phyloP scores from a whole-genome alignment of 139 green algal genomes.

The Chlamydomonas schloesseri region DNA sequence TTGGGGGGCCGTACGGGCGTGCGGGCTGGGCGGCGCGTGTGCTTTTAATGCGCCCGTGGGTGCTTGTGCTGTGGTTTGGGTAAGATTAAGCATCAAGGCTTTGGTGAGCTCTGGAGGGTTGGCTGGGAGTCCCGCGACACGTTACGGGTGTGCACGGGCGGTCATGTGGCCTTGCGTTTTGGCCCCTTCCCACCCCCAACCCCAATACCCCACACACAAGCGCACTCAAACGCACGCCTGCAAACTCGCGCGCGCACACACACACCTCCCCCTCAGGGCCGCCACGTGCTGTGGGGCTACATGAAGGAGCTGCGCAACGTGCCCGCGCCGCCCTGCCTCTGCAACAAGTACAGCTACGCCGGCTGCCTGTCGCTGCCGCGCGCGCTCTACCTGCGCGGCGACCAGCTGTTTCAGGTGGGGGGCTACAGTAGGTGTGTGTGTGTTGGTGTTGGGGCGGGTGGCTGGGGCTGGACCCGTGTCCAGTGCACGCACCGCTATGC shows the following conservation, averaged over 20 bases:
- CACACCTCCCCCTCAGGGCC: constrained; percentile 23
- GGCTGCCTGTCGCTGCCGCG: constrained; percentile 53
- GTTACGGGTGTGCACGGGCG: too few species aligned
- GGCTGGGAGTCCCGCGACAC: too few species aligned
- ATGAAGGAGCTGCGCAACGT: constrained; percentile 80
- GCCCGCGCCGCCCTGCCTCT: constrained; percentile 53
- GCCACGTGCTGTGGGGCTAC: constrained; percentile 55
- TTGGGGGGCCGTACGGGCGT: too few species aligned
- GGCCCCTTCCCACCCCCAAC: too few species aligned
- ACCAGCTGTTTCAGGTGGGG: constrained; percentile 62
- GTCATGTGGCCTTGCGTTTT: too few species aligned
- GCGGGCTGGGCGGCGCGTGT: not conserved
- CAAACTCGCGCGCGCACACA: too few species aligned
- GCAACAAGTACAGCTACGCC: constrained; percentile 62
- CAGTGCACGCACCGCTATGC: too few species aligned
- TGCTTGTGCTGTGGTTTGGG: too few species aligned
- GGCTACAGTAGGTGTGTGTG: not conserved
- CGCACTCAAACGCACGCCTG: not conserved
- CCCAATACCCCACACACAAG: too few species aligned
- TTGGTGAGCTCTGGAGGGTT: too few species aligned
- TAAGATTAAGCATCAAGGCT: too few species aligned
- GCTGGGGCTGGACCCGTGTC: too few species aligned
- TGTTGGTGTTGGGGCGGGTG: not conserved
- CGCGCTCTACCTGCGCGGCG: constrained; percentile 59
- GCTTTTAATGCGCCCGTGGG: not conserved